These are phyloP conservation scores for Colletotrichum simmondsii DNA, from an alignment of 2,329 filamentous ascomycete genomes.

Conservation along the genomic window DNA sequence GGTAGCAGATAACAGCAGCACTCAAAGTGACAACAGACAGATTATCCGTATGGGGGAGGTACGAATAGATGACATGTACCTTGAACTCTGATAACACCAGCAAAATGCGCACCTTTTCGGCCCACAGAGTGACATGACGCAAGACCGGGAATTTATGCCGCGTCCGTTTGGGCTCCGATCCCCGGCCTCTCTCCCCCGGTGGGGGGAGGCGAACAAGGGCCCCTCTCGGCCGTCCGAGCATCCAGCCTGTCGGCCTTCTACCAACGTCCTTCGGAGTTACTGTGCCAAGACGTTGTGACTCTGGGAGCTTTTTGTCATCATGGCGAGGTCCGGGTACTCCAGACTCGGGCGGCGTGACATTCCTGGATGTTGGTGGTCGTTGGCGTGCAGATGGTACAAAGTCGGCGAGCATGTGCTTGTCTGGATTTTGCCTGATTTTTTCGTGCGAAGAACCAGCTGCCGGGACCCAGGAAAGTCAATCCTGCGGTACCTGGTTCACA, in stretches of 20 bases:
- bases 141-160: constrained; percentile 30
- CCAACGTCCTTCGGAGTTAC: constrained; percentile 19
- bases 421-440: neutral
- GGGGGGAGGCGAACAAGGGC: neutral
- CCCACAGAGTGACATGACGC: constrained; percentile 27
- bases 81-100: neutral
- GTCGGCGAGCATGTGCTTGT: neutral
- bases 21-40: too few species aligned
- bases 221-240: constrained; percentile 30
- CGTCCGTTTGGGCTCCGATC: constrained; percentile 28
- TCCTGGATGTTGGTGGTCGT: neutral
- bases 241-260: constrained; percentile 8
- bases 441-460: neutral
- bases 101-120: constrained; percentile 20
- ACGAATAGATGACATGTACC: neutral
- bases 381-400: constrained; percentile 17
- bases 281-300: neutral
- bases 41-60: too few species aligned
- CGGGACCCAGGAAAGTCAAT: neutral
- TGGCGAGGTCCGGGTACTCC: constrained; percentile 1
- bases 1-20: neutral
- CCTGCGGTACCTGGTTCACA: constrained; percentile 17
- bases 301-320: constrained; percentile 21
- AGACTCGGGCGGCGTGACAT: neutral
- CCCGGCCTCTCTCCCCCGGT: constrained; percentile 19